Conservation (phyloP, 106 monocot species). For the Allium sativum region DNA sequence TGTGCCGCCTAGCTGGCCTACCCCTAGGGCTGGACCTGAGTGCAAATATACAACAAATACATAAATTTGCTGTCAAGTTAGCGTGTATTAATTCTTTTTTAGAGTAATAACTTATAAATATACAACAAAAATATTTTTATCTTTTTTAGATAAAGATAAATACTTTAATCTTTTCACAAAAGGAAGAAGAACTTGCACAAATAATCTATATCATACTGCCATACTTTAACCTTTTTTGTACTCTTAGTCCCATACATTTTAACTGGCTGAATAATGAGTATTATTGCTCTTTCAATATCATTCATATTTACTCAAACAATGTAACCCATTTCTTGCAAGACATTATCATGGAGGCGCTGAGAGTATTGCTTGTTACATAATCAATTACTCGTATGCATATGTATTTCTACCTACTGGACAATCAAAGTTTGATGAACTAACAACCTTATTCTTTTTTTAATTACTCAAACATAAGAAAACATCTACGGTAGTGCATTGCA, state of each 20-base stretch:
- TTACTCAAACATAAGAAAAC: slow-evolving; percentile 64
- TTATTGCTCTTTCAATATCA: background rate
- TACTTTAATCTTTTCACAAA: too few species aligned
- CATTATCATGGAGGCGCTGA: slow-evolving; percentile 59
- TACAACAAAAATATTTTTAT: too few species aligned
- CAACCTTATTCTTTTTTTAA: slow-evolving; percentile 3
- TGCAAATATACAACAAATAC: too few species aligned
- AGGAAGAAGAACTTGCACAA: too few species aligned
- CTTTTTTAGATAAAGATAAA: too few species aligned
- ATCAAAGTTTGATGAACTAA: background rate
- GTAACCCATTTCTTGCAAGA: background rate
- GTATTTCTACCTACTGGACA: background rate
- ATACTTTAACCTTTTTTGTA: too few species aligned
- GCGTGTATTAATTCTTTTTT: too few species aligned
- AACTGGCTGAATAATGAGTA: background rate
- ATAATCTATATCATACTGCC: too few species aligned
- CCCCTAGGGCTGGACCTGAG: too few species aligned
- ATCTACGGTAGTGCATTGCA: slow-evolving; percentile 82
- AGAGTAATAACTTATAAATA: too few species aligned
- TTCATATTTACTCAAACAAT: background rate
- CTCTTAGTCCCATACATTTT: background rate
- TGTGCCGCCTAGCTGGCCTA: too few species aligned
- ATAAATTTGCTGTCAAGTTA: too few species aligned
- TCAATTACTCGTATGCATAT: slow-evolving; percentile 5
- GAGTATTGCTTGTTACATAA: slow-evolving; percentile 62